Conservation (phyloP, 1,139 yeast species). For the Lodderomyces pseudojiufengensis region DNA sequence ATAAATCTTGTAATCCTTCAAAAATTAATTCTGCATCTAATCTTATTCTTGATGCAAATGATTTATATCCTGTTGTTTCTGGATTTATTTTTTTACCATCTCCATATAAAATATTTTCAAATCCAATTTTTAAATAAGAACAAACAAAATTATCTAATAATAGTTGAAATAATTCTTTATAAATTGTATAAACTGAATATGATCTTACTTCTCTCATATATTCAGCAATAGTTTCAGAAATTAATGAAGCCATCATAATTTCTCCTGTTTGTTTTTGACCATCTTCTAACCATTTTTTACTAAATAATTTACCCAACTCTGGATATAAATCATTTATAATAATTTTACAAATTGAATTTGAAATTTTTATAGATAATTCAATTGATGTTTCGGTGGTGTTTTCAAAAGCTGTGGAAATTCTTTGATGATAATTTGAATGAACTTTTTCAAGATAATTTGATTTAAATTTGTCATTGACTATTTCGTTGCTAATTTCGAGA, state of each 20-base stretch:
- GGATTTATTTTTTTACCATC: conserved; percentile 58
- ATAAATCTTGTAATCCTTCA: conserved; percentile 54
- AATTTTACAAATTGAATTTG: conserved; percentile 59
- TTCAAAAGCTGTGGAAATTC: conserved; percentile 56
- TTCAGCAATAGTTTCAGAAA: conserved; percentile 71
- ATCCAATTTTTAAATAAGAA: conserved; percentile 43
- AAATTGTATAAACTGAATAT: conserved; percentile 44
- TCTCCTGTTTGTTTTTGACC: conserved; percentile 35
- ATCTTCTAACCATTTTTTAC: conserved; percentile 45
- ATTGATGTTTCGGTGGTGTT: conserved; percentile 73
- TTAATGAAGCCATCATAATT: conserved; percentile 44
- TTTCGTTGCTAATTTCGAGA: conserved; percentile 83
- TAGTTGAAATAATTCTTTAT: conserved; percentile 42
- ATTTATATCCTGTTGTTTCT: conserved; percentile 42
- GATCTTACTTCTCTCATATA: conserved; percentile 64
- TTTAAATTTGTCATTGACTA: conserved; percentile 71
- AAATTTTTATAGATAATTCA: conserved; percentile 67
- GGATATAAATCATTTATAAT: conserved; percentile 65
- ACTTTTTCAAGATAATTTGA: conserved; percentile 64
- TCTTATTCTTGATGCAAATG: conserved; percentile 38
- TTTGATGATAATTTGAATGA: conserved; percentile 56
- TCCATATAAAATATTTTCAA: conserved; percentile 45
- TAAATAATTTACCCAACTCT: conserved; percentile 38
- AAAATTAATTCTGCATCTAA: conserved; percentile 68
- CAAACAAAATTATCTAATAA: conserved; percentile 43